These are phyloP conservation scores for Debaryomycetaceae sp. DNA, from an alignment of 1,139 yeast genomes.

Conservation along the genomic window DNA sequence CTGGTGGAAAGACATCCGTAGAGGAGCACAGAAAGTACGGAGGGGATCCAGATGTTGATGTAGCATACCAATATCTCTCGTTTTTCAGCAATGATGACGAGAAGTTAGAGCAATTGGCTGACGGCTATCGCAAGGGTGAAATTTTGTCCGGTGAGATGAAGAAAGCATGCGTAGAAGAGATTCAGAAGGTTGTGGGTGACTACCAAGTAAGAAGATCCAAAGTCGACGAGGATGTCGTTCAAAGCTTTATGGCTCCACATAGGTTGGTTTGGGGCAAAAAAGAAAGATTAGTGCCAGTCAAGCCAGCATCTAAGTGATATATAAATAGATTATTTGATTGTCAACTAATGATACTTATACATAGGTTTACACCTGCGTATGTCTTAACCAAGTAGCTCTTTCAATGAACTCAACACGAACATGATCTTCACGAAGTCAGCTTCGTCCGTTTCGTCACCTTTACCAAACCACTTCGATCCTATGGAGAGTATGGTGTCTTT, in stretches of 20 bases:
- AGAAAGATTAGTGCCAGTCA: constrained; percentile 68
- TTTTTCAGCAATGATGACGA: constrained; percentile 90
- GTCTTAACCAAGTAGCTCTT: constrained; percentile 13
- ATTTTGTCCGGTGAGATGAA: constrained; percentile 92
- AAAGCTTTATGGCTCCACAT: constrained; percentile 80
- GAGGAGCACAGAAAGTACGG: constrained; percentile 90
- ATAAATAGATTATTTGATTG: not conserved
- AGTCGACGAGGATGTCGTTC: constrained; percentile 65
- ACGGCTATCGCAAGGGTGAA: constrained; percentile 75
- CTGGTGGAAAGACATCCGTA: constrained; percentile 85
- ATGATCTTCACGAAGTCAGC: constrained; percentile 41
- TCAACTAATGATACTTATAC: not conserved
- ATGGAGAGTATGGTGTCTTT: constrained; percentile 35
- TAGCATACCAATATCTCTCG: constrained; percentile 86
- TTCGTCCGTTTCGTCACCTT: constrained; percentile 27
- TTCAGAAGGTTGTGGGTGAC: constrained; percentile 72
- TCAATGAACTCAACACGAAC: constrained; percentile 36
- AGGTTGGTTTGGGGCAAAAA: constrained; percentile 69
- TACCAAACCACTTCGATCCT: constrained; percentile 45
- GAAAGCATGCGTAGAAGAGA: constrained; percentile 74
- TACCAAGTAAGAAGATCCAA: constrained; percentile 77
- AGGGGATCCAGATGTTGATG: constrained; percentile 95
- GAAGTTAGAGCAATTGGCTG: constrained; percentile 59
- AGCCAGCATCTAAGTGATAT: constrained; percentile 23
- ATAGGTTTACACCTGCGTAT: not conserved